phyloP scores from a whole-genome alignment of 2,329 filamentous ascomycete genomes.

The Fusarium proliferatum region DNA sequence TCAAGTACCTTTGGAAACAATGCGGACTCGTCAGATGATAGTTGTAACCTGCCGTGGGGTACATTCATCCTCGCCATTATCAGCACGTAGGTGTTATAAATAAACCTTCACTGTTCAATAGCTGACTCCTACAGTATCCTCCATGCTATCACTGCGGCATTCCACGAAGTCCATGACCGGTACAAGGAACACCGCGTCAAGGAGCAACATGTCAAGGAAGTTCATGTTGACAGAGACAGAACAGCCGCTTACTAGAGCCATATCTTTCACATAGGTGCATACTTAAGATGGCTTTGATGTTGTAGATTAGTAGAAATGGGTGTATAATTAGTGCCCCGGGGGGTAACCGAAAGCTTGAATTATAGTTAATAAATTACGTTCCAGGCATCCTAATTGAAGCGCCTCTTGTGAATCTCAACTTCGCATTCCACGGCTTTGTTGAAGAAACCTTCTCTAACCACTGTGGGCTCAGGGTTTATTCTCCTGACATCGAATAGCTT shows the following conservation, averaged over 20 bases:
- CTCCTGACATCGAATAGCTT: neutral
- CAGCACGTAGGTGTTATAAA: slow-evolving; percentile 11
- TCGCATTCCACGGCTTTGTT: neutral
- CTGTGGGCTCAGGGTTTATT: neutral
- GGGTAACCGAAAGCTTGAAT: too few species aligned
- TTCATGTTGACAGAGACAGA: neutral
- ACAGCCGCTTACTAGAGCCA: neutral
- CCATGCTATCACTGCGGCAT: slow-evolving; percentile 13
- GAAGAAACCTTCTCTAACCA: neutral
- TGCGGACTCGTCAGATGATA: neutral
- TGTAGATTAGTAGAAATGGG: too few species aligned
- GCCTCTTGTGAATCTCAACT: neutral
- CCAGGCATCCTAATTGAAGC: neutral
- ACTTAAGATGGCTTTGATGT: too few species aligned
- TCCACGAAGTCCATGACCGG: slow-evolving; percentile 13
- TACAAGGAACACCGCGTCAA: neutral
- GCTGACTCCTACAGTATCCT: neutral
- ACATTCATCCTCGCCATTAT: slow-evolving; percentile 27
- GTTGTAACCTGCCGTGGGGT: slow-evolving; percentile 24
- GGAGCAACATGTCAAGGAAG: neutral
- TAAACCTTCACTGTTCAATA: too few species aligned
- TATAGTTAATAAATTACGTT: too few species aligned
- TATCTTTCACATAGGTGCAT: too few species aligned
- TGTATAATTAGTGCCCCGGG: too few species aligned
- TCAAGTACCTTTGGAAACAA: neutral